These are phyloP conservation scores for Podospora conica DNA, from an alignment of 495 filamentous ascomycete species.

Conservation along the genomic window DNA sequence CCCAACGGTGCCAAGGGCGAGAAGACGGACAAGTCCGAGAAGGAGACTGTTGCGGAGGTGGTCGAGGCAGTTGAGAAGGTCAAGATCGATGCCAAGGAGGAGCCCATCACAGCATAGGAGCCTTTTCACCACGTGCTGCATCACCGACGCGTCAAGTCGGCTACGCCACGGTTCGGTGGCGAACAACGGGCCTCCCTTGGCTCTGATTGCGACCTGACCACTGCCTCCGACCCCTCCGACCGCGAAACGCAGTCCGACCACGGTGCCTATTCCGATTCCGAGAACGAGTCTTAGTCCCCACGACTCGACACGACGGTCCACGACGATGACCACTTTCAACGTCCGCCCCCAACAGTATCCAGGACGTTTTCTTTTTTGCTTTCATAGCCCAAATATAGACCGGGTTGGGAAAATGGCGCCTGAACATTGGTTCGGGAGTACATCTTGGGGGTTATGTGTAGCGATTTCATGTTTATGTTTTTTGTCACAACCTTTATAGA, in stretches of 20 bases:
- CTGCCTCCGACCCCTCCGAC: background rate
- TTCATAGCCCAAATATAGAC: background rate
- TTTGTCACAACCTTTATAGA: background rate
- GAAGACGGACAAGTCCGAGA: constrained; percentile 32
- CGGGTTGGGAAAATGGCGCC: background rate
- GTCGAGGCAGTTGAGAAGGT: constrained; percentile 45
- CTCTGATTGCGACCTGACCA: background rate
- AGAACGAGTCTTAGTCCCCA: background rate
- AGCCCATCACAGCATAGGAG: constrained; percentile 31
- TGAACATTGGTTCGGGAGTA: background rate
- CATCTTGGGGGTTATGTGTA: background rate
- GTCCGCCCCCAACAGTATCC: background rate
- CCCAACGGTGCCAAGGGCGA: constrained; percentile 37
- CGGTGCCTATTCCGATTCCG: background rate
- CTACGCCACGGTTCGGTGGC: background rate
- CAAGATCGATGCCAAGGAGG: constrained; percentile 60
- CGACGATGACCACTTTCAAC: background rate
- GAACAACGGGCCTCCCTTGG: background rate
- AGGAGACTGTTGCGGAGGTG: constrained; percentile 45
- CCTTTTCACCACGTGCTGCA: background rate
- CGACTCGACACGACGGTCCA: background rate
- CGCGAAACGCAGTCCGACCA: background rate
- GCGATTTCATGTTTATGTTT: background rate
- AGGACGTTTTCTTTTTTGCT: background rate
- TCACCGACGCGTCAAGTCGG: background rate